Evolutionary conservation across 2,329 filamentous ascomycete species (phyloP), one percentile per base, ranked within the genome.

Genomic region (Phoma sp.): DNA sequence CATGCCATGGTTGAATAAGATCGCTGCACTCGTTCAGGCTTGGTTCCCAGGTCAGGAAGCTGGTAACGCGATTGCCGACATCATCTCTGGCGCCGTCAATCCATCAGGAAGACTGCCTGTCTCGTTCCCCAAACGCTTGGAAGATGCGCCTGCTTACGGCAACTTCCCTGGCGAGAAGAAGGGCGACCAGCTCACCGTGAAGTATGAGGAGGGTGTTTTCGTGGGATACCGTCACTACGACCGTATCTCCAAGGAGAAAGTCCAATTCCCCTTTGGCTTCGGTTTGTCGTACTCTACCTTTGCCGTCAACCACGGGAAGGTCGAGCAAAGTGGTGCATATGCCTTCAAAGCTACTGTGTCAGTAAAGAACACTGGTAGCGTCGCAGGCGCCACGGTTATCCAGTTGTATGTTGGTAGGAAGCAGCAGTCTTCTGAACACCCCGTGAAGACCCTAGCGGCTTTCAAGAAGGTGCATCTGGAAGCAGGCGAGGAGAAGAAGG

Each of bases 371-470:
- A 82, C 79, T 0, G 84, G 84, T 7, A 55, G 64, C 2, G 58
- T 75, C 2, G 68, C 74, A 15, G 84, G 83, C 14, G 77, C 78
- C 2, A 78, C 80, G 6, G 81, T 86, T 1, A 73, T 81, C 0
- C 85, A 87, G 68, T 70, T 87, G 1, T 87, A 87, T 65, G 78
- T 90, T 37, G 83, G 38, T 73, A 88, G 48, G 80, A 81, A 10
- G 25, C 46, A 64, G 10, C 56, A 43, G 11, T 60, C 59, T 1
- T 39, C 56, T 1, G 59, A 68, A 11, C 78, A 88, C 38, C 87
- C 87, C 0, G 81, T 85, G 57, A 90, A 90, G 75, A 87, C 90
- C 69, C 78, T 91, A 3, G 84, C 83, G 7, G 87, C 86, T 0
- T 91, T 90, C 64, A 81, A 83, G 57, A 90, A 90, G 73, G 81